Conservation (phyloP, 225 moss, liverwort and hornwort species). For the Ulota crispa region DNA sequence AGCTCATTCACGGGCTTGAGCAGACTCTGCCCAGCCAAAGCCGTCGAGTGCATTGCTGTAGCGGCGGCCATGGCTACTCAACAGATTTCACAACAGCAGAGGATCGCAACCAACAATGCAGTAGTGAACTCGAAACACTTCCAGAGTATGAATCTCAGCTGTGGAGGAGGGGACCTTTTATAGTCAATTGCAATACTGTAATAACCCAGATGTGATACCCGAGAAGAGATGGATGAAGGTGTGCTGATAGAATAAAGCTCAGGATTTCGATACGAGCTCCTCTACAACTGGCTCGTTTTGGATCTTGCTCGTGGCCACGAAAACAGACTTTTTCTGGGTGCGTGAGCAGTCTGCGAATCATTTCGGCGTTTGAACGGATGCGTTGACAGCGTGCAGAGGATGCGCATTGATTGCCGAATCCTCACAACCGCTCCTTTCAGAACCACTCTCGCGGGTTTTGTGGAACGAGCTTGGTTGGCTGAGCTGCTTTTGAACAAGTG, state of each 20-base stretch:
- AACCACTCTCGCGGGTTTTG: background rate
- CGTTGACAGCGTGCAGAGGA: background rate
- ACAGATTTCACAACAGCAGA: background rate
- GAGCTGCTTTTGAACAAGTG: background rate
- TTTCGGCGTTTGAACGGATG: background rate
- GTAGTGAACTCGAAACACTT: background rate
- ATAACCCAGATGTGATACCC: too few relatives aligned
- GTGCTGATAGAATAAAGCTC: background rate
- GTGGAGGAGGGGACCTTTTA: background rate
- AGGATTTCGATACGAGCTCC: background rate
- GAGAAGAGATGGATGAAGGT: background rate
- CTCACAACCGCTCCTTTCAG: background rate
- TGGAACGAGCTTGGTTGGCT: background rate
- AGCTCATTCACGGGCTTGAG: background rate
- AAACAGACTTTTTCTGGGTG: background rate
- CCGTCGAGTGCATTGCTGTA: background rate
- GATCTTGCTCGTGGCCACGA: background rate
- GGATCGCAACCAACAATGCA: too few relatives aligned
- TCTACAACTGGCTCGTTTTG: background rate
- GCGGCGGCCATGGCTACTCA: constrained; percentile 4
- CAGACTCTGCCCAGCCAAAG: background rate
- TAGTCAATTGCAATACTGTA: background rate
- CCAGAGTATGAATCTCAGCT: too few relatives aligned
- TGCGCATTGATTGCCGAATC: background rate
- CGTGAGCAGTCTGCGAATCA: background rate